A percentile compares a stretch with the other conserved stretches of the same genome.
These are phyloP conservation scores for Penicillium sp. DNA, from an alignment of 2,329 filamentous ascomycete species.

Conservation along the genomic window DNA sequence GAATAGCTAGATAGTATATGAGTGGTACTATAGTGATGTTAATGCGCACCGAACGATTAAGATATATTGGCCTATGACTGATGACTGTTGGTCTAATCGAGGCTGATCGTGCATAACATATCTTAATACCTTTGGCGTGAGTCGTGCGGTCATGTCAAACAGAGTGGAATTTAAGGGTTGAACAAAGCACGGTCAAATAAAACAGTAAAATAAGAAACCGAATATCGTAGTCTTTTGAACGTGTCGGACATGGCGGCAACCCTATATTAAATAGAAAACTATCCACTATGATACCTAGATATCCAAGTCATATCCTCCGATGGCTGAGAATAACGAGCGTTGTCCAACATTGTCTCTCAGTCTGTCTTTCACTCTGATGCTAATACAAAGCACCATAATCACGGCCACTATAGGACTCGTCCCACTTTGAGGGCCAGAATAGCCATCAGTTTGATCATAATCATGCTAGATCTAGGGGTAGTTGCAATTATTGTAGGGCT, in stretches of 20 bases:
- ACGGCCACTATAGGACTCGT: background rate
- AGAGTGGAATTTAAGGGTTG: background rate
- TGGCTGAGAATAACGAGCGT: background rate
- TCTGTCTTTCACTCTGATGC: background rate
- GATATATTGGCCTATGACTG: background rate
- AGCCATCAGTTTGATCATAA: too few relatives aligned
- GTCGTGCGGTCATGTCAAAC: background rate
- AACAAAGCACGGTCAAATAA: background rate
- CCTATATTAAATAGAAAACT: background rate
- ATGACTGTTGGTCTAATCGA: too few relatives aligned
- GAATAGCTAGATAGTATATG: slow-evolving; percentile 24
- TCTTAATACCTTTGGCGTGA: background rate
- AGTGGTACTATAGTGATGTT: background rate
- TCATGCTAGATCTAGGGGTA: background rate
- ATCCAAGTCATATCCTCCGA: background rate
- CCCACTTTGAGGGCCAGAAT: background rate
- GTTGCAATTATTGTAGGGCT: background rate
- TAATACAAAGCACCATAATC: background rate
- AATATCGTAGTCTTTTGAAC: background rate
- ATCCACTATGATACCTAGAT: background rate
- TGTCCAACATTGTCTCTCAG: background rate
- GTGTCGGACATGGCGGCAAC: background rate
- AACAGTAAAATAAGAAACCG: background rate
- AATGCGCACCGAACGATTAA: background rate
- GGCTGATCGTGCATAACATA: background rate